Evolutionary conservation across 257 asterid genomes (phyloP).

Genomic region (Solanum arcanum): DNA sequence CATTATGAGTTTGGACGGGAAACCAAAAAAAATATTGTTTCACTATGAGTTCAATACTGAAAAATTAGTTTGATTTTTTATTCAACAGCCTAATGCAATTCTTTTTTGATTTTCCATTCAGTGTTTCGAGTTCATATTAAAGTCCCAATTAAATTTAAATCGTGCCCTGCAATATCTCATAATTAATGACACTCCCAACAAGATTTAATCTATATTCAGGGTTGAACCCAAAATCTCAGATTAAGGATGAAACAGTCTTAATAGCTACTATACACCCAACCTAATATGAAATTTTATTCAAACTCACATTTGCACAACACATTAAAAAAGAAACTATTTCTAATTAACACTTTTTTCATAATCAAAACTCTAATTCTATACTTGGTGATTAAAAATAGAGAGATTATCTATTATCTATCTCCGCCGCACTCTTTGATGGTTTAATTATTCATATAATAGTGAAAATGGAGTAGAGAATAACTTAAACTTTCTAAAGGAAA

Average conservation of each 20-base stretch:
- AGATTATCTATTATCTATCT: neutral
- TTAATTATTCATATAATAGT: neutral
- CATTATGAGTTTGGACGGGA: no score
- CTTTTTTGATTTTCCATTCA: fast-evolving
- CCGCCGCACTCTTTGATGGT: neutral
- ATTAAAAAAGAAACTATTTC: neutral
- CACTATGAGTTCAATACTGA: no score
- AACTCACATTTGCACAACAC: neutral
- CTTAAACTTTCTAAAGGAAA: neutral
- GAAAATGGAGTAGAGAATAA: neutral
- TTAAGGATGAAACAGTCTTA: no score
- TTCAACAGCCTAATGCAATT: no score
- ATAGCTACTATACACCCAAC: no score
- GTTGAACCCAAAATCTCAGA: fast-evolving
- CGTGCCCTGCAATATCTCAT: fast-evolving
- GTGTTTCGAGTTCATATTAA: no score
- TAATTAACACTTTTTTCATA: neutral
- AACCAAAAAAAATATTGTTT: no score
- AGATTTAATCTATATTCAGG: no score
- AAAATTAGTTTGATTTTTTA: neutral
- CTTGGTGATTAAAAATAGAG: neutral
- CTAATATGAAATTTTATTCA: neutral
- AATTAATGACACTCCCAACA: no score
- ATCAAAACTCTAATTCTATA: fast-evolving
- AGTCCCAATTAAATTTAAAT: fast-evolving